These are phyloP conservation scores for Coemansia sp. DNA, from an alignment of 192 early-diverging fungal genomes.

Conservation along the genomic window DNA sequence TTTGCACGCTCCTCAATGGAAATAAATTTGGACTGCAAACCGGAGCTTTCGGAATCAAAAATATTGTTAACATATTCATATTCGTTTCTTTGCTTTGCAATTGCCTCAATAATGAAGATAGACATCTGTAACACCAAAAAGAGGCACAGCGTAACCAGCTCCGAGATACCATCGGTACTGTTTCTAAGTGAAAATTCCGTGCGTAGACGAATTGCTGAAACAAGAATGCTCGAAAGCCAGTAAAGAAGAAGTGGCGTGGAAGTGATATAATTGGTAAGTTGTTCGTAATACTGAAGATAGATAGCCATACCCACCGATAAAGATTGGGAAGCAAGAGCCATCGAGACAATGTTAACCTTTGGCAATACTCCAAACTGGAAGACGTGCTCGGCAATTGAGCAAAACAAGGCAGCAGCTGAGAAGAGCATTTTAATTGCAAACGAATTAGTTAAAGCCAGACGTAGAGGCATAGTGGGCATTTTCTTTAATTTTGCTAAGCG, in stretches of 20 bases:
- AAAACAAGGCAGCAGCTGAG: constrained; percentile 11
- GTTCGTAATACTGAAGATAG: constrained; percentile 26
- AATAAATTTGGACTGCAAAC: too few species aligned
- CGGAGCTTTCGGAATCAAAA: too few species aligned
- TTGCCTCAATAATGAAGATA: too few species aligned
- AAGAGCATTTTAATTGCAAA: constrained; percentile 25
- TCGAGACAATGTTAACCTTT: constrained; percentile 8
- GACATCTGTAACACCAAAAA: too few species aligned
- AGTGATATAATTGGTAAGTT: constrained; percentile 23
- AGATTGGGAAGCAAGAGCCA: constrained; percentile 26
- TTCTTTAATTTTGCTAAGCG: constrained; percentile 7
- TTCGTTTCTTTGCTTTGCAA: too few species aligned
- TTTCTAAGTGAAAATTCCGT: constrained; percentile 13
- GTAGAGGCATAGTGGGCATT: neutral
- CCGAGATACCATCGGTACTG: neutral
- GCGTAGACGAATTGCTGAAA: constrained; percentile 26
- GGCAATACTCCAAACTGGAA: constrained; percentile 2
- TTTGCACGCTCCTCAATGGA: constrained; percentile 80
- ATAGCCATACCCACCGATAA: constrained; percentile 14
- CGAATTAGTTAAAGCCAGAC: constrained; percentile 13
- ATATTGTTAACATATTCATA: too few species aligned
- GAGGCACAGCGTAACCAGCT: constrained; percentile 15
- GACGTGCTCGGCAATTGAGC: constrained; percentile 24
- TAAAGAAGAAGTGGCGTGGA: constrained; percentile 42
- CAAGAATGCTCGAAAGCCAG: constrained; percentile 27